Percentiles rank a stretch among this genome's conserved stretches.
These are phyloP conservation scores for Saccharomycopsis sp. DNA, from an alignment of 805 yeast species.

Conservation along the genomic window DNA sequence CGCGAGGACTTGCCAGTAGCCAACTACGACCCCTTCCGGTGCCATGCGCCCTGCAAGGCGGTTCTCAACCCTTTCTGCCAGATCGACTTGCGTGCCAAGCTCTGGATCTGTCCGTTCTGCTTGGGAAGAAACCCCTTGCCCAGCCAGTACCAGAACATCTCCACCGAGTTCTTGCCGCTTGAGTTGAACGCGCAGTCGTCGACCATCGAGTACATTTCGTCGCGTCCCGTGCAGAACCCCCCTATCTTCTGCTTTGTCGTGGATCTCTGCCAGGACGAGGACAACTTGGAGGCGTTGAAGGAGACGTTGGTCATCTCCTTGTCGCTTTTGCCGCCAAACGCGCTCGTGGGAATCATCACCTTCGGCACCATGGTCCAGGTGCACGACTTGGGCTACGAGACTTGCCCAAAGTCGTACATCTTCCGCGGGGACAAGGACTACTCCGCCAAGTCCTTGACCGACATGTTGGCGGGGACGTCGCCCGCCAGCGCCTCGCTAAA, in stretches of 20 bases:
- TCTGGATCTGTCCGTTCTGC: slow-evolving; percentile 88
- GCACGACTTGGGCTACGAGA: slow-evolving; percentile 69
- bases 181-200: slow-evolving; percentile 65
- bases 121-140: slow-evolving; percentile 73
- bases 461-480: slow-evolving; percentile 55
- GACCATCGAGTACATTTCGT: slow-evolving; percentile 79
- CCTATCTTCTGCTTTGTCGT: slow-evolving; percentile 83
- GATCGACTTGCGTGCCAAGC: slow-evolving; percentile 64
- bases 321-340: slow-evolving; percentile 74
- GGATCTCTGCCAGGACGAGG: slow-evolving; percentile 86
- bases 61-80: slow-evolving; percentile 83
- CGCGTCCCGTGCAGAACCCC: slow-evolving; percentile 74
- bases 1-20: slow-evolving; percentile 72
- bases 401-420: slow-evolving; percentile 67
- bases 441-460: slow-evolving; percentile 45
- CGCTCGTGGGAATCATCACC: slow-evolving; percentile 81
- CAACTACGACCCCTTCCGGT: slow-evolving; percentile 77
- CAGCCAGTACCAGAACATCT: slow-evolving; percentile 68
- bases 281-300: slow-evolving; percentile 75
- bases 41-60: slow-evolving; percentile 75
- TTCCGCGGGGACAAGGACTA: slow-evolving; percentile 90
- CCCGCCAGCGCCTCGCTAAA: slow-evolving; percentile 38
- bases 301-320: slow-evolving; percentile 72
- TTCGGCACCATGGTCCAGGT: slow-evolving; percentile 87
- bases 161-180: slow-evolving; percentile 71